Evolutionary conservation across 805 yeast genomes (phyloP), one percentile per base, ranked within the genome.

Genomic region (Nadsonia fulvescens): DNA sequence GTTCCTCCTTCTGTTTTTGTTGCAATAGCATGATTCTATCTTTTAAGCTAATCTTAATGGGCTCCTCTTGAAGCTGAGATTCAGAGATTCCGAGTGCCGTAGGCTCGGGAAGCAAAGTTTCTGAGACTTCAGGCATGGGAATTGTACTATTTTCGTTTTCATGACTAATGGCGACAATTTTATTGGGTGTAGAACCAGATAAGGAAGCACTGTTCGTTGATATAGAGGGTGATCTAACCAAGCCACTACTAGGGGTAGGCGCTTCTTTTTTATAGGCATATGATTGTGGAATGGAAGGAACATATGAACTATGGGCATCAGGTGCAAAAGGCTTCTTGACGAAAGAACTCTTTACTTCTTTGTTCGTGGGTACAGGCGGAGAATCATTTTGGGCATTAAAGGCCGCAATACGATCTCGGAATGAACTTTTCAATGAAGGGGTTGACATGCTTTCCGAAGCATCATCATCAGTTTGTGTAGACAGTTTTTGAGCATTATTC

Each of bases 11-110:
- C 43, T 79, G 93, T 32, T 71, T 70, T 42, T 78, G 66, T 46
- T 83, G 93, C 26, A 86, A 56, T 41, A 78, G 41, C 4, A 81
- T 79, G 44, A 86, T 81, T 37, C 96, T 63, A 39, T 89, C 95
- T 44, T 75, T 75, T 39, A 86, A 56, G 31, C 91, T 73, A 55
- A 82, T 51, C 37, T 76, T 70, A 6, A 93, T 93, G 17, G 61
- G 66, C 16, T 61, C 73, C 15, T 58, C 66, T 31, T 64, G 66
- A 12, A 32, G 40, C 22, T 19, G 32, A 12, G 26, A 22, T 31
- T 30, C 22, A 10, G 25, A 23, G n/a, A n/a, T n/a, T n/a, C n/a
- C n/a, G n/a, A n/a, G n/a, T n/a, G n/a, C n/a, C n/a, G n/a, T n/a
- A n/a, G n/a, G n/a, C n/a, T n/a, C n/a, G n/a, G n/a, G n/a, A n/a